Base-by-base conservation (phyloP, 768 basidiomycete genomes). In the Cantharellus cinnabarinus region DNA sequence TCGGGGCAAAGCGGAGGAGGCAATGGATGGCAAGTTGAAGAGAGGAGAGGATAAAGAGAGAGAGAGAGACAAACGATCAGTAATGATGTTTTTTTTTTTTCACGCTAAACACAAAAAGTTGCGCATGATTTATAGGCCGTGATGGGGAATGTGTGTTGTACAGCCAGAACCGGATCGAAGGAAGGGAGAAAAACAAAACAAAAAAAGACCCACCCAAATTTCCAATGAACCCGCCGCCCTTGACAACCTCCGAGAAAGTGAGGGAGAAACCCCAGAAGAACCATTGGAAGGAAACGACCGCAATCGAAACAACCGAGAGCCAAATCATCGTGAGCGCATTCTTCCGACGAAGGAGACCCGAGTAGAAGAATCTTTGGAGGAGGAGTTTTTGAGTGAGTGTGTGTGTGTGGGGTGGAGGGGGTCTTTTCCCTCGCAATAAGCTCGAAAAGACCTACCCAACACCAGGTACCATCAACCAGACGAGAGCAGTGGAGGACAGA, bases 231-330 rank as follows among this genome's bases (percentile, higher is more conserved):
- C 65, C 62, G 52, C 52, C 35, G 44, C 10, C 44, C 62, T 71
- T 74, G 3, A 75, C 88, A 0, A 76, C 79, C 10, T 89, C 85
- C 61, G 83, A 85, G 73, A 98, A 98, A 0, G 93, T 79, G 34
- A 98, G 74, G 2, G 89, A 91, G 72, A 77, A 97, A 62, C 93
- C 93, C 93, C 93, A 95, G 76, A 94, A 91, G 75, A 89, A 91
- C 89, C 89, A 93, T 59, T 69, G 64, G 73, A 90, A 89, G 3
- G 82, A 82, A 40, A 89, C 70, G 64, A 85, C 77, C 0, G 82
- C 90, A 7, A 90, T 66, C 0, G 79, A 77, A 64, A 83, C 76
- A 76, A 90, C 81, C 58, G 79, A 80, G 15, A 84, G 76, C 68
- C 80, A 90, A 15, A 94, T 84, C 81, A 93, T 86, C 44, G 82